Base-by-base conservation (phyloP, 306 rosid species). In the Heteromeles arbutifolia region DNA sequence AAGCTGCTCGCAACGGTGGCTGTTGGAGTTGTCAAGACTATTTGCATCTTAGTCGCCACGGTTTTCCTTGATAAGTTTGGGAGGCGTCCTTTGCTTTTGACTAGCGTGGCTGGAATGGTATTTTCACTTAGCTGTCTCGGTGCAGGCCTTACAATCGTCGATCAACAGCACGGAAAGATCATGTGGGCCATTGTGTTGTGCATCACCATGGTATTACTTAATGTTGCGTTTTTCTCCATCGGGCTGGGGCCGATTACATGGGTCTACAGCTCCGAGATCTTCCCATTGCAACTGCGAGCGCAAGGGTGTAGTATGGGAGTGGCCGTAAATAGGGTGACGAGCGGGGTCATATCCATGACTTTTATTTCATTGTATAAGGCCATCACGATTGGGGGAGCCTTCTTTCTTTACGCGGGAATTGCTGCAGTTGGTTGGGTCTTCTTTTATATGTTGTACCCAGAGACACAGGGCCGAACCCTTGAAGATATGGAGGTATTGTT, bases 171-270 rank as follows among this genome's bases (percentile, higher is more conserved):
- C 0, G 41, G 45, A 0, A 86, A 79, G 34, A 0, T 83, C 0
- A 77, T 14, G 39, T 91, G 97, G 97, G 97, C 95, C 57, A 43
- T 87, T 14, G 95, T 72, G 21, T 74, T 87, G 63, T 74, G 88
- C 80, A 81, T 89, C 3, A 67, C 89, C 1, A 82, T 78, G 9
- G 84, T 86, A 12, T 52, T 91, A 28, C 48, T 82, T 4, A 83
- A 52, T 50, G 90, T 85, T 1, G 97, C 91, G 1, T 74, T 86
- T 17, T 91, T 91, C 54, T 91, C 95, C 0, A 86, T 91, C 0
- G 97, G 92, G 14, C 76, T 86, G 58, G 95, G 95, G 0, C 97
- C 97, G 26, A 84, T 89, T 57, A 72, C 97, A 11, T 82, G 91
- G 91, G 92, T 89, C 4, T 91, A 91, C 50, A 83, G 84, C 17